Conservation (phyloP, 768 basidiomycete species). For the Pulveroboletus sp. region DNA sequence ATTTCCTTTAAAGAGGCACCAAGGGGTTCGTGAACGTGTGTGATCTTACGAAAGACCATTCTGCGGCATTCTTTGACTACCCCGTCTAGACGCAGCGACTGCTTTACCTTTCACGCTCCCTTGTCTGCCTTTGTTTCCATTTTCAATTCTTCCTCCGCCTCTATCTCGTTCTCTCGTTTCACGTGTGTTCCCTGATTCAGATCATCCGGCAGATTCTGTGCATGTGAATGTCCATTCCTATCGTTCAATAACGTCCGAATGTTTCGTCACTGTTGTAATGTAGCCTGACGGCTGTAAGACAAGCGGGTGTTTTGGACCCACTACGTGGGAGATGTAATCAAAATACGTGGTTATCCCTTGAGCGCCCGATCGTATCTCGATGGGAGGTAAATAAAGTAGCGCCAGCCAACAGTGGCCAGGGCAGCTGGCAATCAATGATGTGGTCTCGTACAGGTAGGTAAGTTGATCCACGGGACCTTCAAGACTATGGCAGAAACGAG, state of each 20-base stretch:
- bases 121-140: constrained; percentile 18
- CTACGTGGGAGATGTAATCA: constrained; percentile 5
- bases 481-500: neutral
- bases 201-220: constrained; percentile 20
- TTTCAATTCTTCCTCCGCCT: constrained; percentile 5
- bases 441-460: constrained; percentile 9
- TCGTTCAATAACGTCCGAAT: constrained; percentile 25
- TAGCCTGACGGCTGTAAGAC: constrained; percentile 17
- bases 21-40: constrained; percentile 40
- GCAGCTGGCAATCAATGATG: neutral
- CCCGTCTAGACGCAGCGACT: neutral
- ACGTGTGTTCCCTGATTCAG: constrained; percentile 13
- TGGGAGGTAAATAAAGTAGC: neutral
- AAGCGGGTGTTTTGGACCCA: constrained; percentile 1
- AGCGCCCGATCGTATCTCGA: neutral
- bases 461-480: neutral
- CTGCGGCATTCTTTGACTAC: neutral
- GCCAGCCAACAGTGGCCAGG: constrained; percentile 7
- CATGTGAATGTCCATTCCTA: constrained; percentile 26
- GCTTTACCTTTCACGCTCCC: neutral
- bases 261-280: constrained; percentile 26
- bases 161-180: constrained; percentile 5
- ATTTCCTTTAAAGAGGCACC: constrained; percentile 90
- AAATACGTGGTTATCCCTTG: neutral
- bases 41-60: neutral